phyloP scores from a whole-genome alignment of 768 basidiomycete species.

The Ramaria sp. region DNA sequence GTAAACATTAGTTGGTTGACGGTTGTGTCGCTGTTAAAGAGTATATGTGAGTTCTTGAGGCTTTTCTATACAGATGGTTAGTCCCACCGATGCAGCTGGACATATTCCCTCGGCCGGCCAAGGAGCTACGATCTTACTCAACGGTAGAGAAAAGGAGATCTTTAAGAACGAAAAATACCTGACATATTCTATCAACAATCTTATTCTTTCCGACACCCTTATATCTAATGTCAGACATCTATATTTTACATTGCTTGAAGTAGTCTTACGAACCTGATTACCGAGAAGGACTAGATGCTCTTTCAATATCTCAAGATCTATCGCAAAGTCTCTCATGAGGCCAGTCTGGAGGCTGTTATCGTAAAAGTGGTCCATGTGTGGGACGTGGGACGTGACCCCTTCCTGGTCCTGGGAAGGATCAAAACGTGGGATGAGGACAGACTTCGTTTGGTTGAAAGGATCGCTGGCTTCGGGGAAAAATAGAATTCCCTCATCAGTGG shows the following conservation, averaged over 20 bases:
- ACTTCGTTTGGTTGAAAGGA: conserved; percentile 19
- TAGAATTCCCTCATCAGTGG: conserved; percentile 25
- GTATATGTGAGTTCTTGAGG: neutral
- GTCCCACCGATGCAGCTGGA: conserved; percentile 41
- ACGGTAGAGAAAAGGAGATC: neutral
- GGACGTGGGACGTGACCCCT: conserved; percentile 47
- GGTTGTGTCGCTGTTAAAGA: conserved; percentile 48
- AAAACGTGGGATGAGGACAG: conserved; percentile 38
- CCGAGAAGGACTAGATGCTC: conserved; percentile 58
- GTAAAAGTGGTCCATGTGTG: conserved; percentile 61
- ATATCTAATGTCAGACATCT: neutral
- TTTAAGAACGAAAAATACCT: conserved; percentile 24
- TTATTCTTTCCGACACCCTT: conserved; percentile 69
- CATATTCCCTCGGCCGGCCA: conserved; percentile 53
- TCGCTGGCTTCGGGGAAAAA: conserved; percentile 37
- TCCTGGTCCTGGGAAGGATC: conserved; percentile 37
- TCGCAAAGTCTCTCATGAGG: conserved; percentile 52
- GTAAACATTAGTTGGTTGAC: conserved; percentile 64
- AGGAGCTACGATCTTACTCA: conserved; percentile 33
- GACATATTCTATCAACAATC: conserved; percentile 54
- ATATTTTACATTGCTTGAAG: neutral
- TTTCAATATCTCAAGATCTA: conserved; percentile 48
- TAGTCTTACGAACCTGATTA: conserved; percentile 38
- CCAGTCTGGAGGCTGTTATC: conserved; percentile 60
- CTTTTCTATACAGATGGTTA: too few species aligned